Evolutionary conservation across 495 filamentous ascomycete species (phyloP).

Genomic region (Alectoria sarmentosa): DNA sequence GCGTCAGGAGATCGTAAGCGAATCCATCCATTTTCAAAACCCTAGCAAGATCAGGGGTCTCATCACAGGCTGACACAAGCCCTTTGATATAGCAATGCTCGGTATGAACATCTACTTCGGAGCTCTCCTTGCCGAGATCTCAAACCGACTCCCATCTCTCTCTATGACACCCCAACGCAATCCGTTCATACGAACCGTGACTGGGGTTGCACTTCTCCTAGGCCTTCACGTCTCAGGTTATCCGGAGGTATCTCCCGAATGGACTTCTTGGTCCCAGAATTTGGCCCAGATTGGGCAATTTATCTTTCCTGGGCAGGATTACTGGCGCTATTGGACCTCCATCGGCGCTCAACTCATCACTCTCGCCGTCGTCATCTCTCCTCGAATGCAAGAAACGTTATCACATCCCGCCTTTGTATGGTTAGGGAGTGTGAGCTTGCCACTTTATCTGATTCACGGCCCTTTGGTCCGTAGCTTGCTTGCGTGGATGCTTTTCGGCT

Average conservation of each 20-base stretch:
- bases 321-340: constrained; percentile 20
- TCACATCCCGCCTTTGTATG: constrained; percentile 19
- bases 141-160: constrained; percentile 32
- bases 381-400: constrained; percentile 11
- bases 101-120: constrained; percentile 32
- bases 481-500: constrained; percentile 26
- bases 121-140: constrained; percentile 56
- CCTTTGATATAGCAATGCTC: constrained; percentile 11
- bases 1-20: constrained; percentile 17
- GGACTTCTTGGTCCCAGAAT: constrained; percentile 48
- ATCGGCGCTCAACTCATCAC: constrained; percentile 24
- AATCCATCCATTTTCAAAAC: not conserved
- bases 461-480: constrained; percentile 24
- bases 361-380: constrained; percentile 17
- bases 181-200: constrained; percentile 28
- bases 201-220: constrained; percentile 36
- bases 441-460: constrained; percentile 27
- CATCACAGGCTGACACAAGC: not conserved
- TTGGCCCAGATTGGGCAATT: constrained; percentile 12
- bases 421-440: constrained; percentile 24
- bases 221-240: constrained; percentile 48
- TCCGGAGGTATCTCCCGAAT: constrained; percentile 51
- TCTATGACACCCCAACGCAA: not conserved
- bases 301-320: constrained; percentile 23
- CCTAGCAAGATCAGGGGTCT: not conserved